These are phyloP conservation scores for Beauveria pseudobassiana DNA, from an alignment of 2,329 filamentous ascomycete genomes.

Conservation along the genomic window DNA sequence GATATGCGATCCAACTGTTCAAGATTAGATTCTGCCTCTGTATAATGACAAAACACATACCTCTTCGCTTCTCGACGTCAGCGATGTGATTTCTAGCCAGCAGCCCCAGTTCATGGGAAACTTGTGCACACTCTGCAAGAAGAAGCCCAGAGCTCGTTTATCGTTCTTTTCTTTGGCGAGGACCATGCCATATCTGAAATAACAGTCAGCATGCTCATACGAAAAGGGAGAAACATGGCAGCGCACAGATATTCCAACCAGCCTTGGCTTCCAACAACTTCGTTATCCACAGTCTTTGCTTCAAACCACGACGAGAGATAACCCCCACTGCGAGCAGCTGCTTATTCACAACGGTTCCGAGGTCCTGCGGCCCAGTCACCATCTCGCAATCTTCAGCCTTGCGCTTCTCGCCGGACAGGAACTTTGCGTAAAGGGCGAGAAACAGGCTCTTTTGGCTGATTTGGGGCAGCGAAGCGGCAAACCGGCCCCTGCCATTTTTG, in stretches of 20 bases:
- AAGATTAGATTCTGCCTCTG: slow-evolving; percentile 18
- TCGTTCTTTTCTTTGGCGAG: slow-evolving; percentile 88
- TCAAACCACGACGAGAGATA: slow-evolving; percentile 77
- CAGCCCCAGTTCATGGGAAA: slow-evolving; percentile 97
- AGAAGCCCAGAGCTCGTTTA: slow-evolving; percentile 71
- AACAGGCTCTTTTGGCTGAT: slow-evolving; percentile 91
- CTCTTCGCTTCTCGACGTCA: slow-evolving; percentile 75
- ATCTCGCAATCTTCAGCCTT: slow-evolving; percentile 97
- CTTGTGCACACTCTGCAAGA: slow-evolving; percentile 80
- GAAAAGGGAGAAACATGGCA: not conserved
- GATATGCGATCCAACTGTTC: slow-evolving; percentile 62
- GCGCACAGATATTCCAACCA: slow-evolving; percentile 80
- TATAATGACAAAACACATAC: slow-evolving; percentile 39
- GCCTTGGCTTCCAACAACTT: slow-evolving; percentile 64
- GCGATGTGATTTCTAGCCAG: slow-evolving; percentile 83
- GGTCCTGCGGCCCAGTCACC: slow-evolving; percentile 88
- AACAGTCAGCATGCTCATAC: not conserved
- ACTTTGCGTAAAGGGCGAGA: slow-evolving; percentile 84
- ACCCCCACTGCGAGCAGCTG: slow-evolving; percentile 70
- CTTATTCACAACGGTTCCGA: slow-evolving; percentile 76
- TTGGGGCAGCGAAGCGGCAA: slow-evolving; percentile 35
- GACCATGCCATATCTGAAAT: slow-evolving; percentile 70
- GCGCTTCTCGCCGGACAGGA: slow-evolving; percentile 87
- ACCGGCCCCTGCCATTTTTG: slow-evolving; percentile 15
- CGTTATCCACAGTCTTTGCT: slow-evolving; percentile 49